Conservation (phyloP, 805 yeast species). For the Saccharomycopsis fibuligera region DNA sequence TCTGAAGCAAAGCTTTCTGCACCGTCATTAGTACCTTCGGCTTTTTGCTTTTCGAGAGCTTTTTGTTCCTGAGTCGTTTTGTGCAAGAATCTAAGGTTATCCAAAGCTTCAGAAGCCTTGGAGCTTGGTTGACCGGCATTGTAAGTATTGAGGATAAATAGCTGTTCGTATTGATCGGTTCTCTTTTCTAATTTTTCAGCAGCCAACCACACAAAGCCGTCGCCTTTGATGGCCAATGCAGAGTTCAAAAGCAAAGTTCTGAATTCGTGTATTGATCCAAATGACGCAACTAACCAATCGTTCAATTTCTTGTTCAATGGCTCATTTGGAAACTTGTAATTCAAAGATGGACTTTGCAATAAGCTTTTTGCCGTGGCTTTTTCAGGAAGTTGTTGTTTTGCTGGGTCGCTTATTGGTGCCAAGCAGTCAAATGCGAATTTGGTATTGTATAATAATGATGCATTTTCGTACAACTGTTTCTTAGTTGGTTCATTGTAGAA, state of each 20-base stretch:
- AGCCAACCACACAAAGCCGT: slow-evolving; percentile 87
- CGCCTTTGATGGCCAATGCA: slow-evolving; percentile 71
- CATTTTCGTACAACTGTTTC: slow-evolving; percentile 32
- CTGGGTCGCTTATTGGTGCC: slow-evolving; percentile 17
- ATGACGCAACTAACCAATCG: slow-evolving; percentile 49
- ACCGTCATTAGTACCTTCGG: neutral
- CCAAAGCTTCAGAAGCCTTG: slow-evolving; percentile 45
- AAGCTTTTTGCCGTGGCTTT: slow-evolving; percentile 25
- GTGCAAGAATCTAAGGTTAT: slow-evolving; percentile 30
- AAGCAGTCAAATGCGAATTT: slow-evolving; percentile 32
- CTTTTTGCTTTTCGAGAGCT: slow-evolving; percentile 7
- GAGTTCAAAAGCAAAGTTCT: slow-evolving; percentile 62
- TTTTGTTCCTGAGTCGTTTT: slow-evolving; percentile 6
- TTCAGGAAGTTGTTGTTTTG: slow-evolving; percentile 21
- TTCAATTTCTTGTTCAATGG: slow-evolving; percentile 34
- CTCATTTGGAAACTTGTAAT: slow-evolving; percentile 26
- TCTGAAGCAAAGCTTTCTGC: neutral
- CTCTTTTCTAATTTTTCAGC: slow-evolving; percentile 37
- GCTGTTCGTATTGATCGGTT: slow-evolving; percentile 33
- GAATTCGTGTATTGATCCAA: slow-evolving; percentile 75
- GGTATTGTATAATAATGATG: slow-evolving; percentile 34
- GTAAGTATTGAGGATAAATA: slow-evolving; percentile 76
- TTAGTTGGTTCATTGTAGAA: slow-evolving; percentile 24
- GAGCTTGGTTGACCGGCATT: slow-evolving; percentile 82
- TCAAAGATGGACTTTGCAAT: slow-evolving; percentile 38